These are phyloP conservation scores for Boletus reticuloceps DNA, from an alignment of 768 basidiomycete species.

Conservation along the genomic window DNA sequence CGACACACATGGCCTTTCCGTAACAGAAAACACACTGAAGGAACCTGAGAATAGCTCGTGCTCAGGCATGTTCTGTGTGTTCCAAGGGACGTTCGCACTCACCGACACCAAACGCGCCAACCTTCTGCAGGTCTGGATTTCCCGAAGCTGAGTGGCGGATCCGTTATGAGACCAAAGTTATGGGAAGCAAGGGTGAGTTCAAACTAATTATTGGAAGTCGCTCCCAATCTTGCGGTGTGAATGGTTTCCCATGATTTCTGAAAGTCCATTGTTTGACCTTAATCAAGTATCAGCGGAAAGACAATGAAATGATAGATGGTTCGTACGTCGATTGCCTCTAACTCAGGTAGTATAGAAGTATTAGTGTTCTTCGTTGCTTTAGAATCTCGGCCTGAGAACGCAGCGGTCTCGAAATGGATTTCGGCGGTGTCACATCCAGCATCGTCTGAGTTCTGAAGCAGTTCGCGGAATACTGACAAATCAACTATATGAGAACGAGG, in stretches of 20 bases:
- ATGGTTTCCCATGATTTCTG: neutral
- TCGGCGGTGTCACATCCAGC: neutral
- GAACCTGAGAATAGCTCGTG: conserved; percentile 41
- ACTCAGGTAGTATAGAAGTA: neutral
- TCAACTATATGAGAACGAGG: neutral
- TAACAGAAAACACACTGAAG: conserved; percentile 79
- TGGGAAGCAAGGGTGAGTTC: neutral
- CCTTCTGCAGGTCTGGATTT: neutral
- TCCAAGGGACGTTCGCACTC: neutral
- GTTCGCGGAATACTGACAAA: neutral
- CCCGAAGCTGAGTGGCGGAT: neutral
- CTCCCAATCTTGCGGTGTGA: conserved; percentile 20
- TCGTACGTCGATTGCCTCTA: neutral
- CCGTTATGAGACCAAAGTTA: neutral
- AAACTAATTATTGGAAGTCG: neutral
- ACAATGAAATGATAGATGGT: neutral
- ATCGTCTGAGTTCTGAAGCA: conserved; percentile 1
- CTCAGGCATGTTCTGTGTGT: neutral
- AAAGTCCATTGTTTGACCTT: neutral
- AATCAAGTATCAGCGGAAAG: neutral
- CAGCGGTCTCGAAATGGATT: neutral
- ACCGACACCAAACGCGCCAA: conserved; percentile 1
- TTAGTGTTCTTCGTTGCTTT: too few species aligned
- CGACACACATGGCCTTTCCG: conserved; percentile 21
- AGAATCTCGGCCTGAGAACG: neutral